These are phyloP conservation scores for Pleurotus djamor DNA, from an alignment of 768 basidiomycete genomes.

Conservation along the genomic window DNA sequence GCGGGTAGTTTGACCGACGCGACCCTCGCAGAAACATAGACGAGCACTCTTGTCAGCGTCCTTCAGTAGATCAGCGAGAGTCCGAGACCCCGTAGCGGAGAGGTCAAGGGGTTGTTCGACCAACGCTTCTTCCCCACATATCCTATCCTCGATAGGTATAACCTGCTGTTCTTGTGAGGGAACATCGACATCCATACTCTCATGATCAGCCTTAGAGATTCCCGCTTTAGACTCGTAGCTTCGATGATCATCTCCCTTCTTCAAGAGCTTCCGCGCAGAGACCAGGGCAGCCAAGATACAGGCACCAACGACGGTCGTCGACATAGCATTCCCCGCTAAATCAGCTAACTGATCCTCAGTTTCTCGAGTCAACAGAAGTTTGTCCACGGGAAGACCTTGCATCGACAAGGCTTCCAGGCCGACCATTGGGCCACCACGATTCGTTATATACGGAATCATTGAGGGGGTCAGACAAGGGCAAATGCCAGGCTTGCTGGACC, in stretches of 20 bases:
- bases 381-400: conserved; percentile 93
- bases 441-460: conserved; percentile 96
- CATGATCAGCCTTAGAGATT: conserved; percentile 22
- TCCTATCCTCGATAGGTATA: conserved; percentile 37
- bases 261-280: conserved; percentile 62
- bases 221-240: conserved; percentile 69
- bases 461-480: conserved; percentile 93
- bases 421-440: conserved; percentile 94
- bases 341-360: conserved; percentile 93
- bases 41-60: conserved; percentile 71
- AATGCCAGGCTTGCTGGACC: conserved; percentile 78
- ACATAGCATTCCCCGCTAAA: conserved; percentile 97
- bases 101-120: conserved; percentile 66
- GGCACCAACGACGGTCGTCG: conserved; percentile 92
- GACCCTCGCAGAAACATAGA: conserved; percentile 91
- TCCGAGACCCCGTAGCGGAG: conserved; percentile 42
- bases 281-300: conserved; percentile 84
- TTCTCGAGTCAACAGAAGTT: conserved; percentile 88
- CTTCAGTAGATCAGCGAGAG: conserved; percentile 55
- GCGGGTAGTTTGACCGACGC: conserved; percentile 68
- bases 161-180: conserved; percentile 2
- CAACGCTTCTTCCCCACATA: conserved; percentile 74
- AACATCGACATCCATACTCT: conserved; percentile 49
- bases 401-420: conserved; percentile 91
- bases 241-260: conserved; percentile 58